Evolutionary conservation across 2,329 filamentous ascomycete genomes (phyloP).

Genomic region (Fusarium dimerum): DNA sequence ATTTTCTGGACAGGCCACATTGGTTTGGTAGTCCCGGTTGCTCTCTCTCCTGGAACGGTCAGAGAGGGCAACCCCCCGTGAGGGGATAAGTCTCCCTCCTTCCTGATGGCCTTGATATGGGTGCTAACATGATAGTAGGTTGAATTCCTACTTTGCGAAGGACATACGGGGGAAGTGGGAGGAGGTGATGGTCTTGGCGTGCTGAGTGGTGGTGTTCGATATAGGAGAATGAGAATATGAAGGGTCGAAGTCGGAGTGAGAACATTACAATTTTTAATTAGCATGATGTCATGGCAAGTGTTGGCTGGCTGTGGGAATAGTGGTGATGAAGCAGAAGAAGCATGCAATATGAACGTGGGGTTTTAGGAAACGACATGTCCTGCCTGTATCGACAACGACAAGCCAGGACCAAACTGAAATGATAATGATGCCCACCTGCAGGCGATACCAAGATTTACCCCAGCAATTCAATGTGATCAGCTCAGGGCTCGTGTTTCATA

Average conservation of each 20-base stretch:
- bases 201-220: too few species aligned
- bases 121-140: slow-evolving; percentile 28
- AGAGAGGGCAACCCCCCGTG: slow-evolving; percentile 46
- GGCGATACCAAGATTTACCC: background rate
- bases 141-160: background rate
- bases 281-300: background rate
- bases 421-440: too few species aligned
- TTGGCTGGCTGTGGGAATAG: background rate
- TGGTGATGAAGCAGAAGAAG: background rate
- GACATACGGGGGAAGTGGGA: background rate
- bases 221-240: too few species aligned
- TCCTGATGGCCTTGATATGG: slow-evolving; percentile 6
- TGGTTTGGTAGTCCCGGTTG: slow-evolving; percentile 48
- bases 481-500: background rate
- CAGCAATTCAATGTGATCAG: background rate
- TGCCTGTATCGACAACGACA: too few species aligned
- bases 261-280: background rate
- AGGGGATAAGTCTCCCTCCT: slow-evolving; percentile 52
- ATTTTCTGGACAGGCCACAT: slow-evolving; percentile 27
- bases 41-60: slow-evolving; percentile 52
- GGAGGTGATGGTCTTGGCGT: background rate
- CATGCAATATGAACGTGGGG: background rate
- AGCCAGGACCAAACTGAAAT: too few species aligned
- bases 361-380: too few species aligned
- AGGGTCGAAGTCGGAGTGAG: too few species aligned